phyloP scores from a whole-genome alignment of 2,329 filamentous ascomycete genomes.

The Exophiala viscosa region DNA sequence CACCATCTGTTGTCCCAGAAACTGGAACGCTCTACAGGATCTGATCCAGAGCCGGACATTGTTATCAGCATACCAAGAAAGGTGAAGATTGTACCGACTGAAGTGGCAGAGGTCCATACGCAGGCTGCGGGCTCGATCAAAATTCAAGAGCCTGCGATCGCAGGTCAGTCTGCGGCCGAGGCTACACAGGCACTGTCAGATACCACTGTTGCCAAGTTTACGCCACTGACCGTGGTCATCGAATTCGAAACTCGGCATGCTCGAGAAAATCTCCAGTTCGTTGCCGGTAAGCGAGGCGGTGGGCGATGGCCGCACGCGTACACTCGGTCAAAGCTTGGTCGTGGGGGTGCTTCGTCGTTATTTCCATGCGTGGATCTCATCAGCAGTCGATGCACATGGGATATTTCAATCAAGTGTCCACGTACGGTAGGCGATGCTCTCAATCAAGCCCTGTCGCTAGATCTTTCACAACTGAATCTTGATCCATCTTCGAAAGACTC shows the following conservation, averaged over 20 bases:
- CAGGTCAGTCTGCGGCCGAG: conserved; percentile 34
- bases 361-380: conserved; percentile 93
- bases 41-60: conserved; percentile 55
- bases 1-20: conserved; percentile 73
- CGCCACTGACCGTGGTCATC: conserved; percentile 62
- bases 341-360: conserved; percentile 76
- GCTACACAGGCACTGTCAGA: conserved; percentile 36
- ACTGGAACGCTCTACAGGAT: conserved; percentile 49
- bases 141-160: conserved; percentile 34
- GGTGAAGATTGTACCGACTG: conserved; percentile 42
- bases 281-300: conserved; percentile 76
- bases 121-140: conserved; percentile 47
- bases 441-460: conserved; percentile 18
- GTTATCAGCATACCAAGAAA: conserved; percentile 55
- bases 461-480: conserved; percentile 1
- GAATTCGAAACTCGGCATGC: conserved; percentile 74
- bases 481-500: conserved; percentile 11
- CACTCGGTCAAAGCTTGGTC: conserved; percentile 73
- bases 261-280: conserved; percentile 86
- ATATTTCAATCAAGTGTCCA: conserved; percentile 80
- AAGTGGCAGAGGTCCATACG: conserved; percentile 59
- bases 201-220: conserved; percentile 48
- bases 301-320: conserved; percentile 86
- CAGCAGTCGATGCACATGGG: conserved; percentile 77
- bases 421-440: conserved; percentile 77